These are phyloP conservation scores for Fusarium goolgardi DNA, from an alignment of 2,329 filamentous ascomycete genomes.

Conservation along the genomic window DNA sequence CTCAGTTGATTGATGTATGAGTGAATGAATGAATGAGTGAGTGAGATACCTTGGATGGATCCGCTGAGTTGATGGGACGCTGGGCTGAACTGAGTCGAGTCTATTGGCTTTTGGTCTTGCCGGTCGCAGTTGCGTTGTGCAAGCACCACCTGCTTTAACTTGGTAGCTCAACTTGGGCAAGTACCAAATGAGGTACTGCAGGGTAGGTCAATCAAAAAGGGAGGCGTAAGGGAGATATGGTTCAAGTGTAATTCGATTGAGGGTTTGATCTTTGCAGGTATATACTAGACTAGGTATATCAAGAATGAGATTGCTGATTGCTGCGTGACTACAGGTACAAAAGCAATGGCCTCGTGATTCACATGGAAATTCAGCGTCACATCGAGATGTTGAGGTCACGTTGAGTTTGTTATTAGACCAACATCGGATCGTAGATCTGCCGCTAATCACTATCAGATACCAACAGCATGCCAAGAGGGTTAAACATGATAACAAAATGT, in stretches of 20 bases:
- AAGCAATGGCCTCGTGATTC: slow-evolving; percentile 32
- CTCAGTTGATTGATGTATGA: slow-evolving; percentile 1
- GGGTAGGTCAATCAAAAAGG: slow-evolving; percentile 25
- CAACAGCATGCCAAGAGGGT: neutral
- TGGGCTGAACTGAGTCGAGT: neutral
- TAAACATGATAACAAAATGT: neutral
- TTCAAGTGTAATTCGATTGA: slow-evolving; percentile 13
- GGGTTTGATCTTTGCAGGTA: slow-evolving; percentile 1
- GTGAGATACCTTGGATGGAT: slow-evolving; percentile 16
- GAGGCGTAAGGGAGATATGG: slow-evolving; percentile 1
- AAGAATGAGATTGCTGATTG: neutral
- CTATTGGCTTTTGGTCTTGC: slow-evolving; percentile 11
- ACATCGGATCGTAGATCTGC: slow-evolving; percentile 38
- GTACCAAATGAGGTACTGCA: neutral
- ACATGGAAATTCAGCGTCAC: slow-evolving; percentile 29
- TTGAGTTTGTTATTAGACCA: slow-evolving; percentile 11
- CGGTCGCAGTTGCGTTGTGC: slow-evolving; percentile 22
- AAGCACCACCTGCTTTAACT: slow-evolving; percentile 30
- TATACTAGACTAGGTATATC: neutral
- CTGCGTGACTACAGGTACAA: slow-evolving; percentile 17
- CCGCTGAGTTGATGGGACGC: slow-evolving; percentile 5
- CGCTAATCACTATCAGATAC: slow-evolving; percentile 22
- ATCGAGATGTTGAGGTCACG: slow-evolving; percentile 24
- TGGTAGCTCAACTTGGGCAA: slow-evolving; percentile 13
- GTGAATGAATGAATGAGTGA: slow-evolving; percentile 5